A percentile compares a stretch with the other conserved stretches of the same genome.
Conservation (phyloP, 1,284 basidiomycete genomes). For the Fomes fomentarius region DNA sequence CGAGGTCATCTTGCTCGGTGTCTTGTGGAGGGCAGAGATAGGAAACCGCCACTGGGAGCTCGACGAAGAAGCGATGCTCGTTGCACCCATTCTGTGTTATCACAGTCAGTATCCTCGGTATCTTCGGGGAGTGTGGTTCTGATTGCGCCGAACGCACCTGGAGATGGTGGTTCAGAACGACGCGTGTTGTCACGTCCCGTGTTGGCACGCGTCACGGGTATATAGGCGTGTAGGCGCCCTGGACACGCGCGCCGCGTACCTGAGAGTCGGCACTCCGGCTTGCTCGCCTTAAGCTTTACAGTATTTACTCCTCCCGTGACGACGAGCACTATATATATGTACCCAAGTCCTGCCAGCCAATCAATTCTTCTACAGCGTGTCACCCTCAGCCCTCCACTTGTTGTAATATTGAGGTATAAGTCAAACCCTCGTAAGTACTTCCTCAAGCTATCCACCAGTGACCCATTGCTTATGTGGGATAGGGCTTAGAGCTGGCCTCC, state of each 20-base stretch:
- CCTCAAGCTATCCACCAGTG: too few relatives aligned
- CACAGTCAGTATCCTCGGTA: neutral
- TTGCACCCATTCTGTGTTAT: constrained; percentile 16
- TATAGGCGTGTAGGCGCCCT: neutral
- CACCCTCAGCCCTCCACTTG: too few relatives aligned
- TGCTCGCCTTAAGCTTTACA: too few relatives aligned
- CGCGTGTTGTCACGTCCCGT: constrained; percentile 11
- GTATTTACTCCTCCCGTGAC: too few relatives aligned
- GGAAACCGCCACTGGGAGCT: constrained; percentile 74
- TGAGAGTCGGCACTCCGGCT: neutral
- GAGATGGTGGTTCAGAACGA: constrained; percentile 11
- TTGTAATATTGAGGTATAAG: too few relatives aligned
- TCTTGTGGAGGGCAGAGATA: constrained; percentile 54
- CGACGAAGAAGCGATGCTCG: constrained; percentile 11
- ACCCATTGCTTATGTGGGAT: too few relatives aligned
- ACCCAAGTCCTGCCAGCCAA: too few relatives aligned
- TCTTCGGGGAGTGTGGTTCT: too few relatives aligned
- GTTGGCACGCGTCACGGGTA: constrained; percentile 1
- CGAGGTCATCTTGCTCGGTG: constrained; percentile 55
- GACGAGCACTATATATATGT: too few relatives aligned
- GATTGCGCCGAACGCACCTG: neutral
- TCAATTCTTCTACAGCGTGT: too few relatives aligned
- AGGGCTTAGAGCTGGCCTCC: too few relatives aligned
- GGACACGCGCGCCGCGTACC: neutral
- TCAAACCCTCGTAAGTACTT: too few relatives aligned